Base-by-base conservation (phyloP, 768 basidiomycete species). In the Zangia roseola region DNA sequence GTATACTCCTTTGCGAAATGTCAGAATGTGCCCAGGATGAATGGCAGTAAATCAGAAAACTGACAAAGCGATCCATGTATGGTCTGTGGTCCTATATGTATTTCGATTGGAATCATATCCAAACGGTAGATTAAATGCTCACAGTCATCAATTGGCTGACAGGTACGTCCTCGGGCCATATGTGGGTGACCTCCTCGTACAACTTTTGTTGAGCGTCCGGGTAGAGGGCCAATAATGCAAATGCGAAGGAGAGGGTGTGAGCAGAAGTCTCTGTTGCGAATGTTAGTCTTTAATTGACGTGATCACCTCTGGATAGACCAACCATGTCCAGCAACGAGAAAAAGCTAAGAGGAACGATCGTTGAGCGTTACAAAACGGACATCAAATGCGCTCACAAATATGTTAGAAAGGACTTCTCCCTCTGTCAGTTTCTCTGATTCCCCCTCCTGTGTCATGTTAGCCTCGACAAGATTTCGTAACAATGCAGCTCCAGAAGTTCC, bases 271-370 rank as follows among this genome's bases (percentile, higher is more conserved):
- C 77, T 79, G 45, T 0, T 16, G 10, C 21, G 19, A n/a, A 28
- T 10, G 23, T 65, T 17, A 64, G n/a, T n/a, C n/a, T n/a, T n/a
- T n/a, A 31, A 19, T 16, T 31, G 19, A 41, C 10, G 40, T 16
- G 14, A 10, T 17, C 7, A 24, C 10, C 2, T 8, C 24, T 36
- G 19, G 33, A 30, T 8, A 8, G 41, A 38, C 65, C 6, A 47
- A 75, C 77, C 77, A 55, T 77, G 75, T 12, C 77, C 78, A n/a
- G 76, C 76, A 20, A 80, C 57, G 20, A 78, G 66, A 55, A 78
- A 79, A 4, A 59, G 56, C 78, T 79, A 31, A 10, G 35, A 21
- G 13, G 2, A 31, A n/a, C n/a, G 19, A 38, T 36, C 28, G 5
- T 17, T 44, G 8, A 24, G 1, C n/a, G n/a, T n/a, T 34, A 16